A percentile compares a stretch with the other conserved stretches of the same genome.
These are phyloP conservation scores for Amanita jacksonii DNA, from an alignment of 768 basidiomycete species.

Conservation along the genomic window DNA sequence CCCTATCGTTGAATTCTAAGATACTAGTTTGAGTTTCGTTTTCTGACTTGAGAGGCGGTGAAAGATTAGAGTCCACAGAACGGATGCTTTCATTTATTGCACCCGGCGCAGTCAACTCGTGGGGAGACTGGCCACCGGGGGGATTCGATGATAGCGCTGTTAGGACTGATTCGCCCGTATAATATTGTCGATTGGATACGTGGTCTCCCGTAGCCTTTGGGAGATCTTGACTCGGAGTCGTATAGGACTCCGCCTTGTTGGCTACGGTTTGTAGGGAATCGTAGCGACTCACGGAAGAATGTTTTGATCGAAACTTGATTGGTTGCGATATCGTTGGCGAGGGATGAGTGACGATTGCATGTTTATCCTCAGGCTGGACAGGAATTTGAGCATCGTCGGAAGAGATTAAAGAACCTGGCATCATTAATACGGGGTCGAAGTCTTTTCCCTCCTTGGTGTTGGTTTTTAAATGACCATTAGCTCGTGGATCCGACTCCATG, in stretches of 20 bases:
- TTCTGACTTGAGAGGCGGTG: not conserved
- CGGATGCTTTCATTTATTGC: not conserved
- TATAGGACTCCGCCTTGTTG: not conserved
- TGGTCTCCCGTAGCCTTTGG: too few species aligned
- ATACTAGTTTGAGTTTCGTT: not conserved
- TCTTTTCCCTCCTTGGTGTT: not conserved
- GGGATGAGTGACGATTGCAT: not conserved
- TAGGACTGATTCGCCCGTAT: not conserved
- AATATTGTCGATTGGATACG: too few species aligned
- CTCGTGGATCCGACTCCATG: not conserved
- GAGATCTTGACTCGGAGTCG: too few species aligned
- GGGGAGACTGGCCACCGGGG: too few species aligned
- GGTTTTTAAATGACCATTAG: too few species aligned
- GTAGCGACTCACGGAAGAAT: not conserved
- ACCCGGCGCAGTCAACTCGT: too few species aligned
- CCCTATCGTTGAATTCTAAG: not conserved
- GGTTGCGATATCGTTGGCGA: not conserved
- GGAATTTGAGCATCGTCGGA: not conserved
- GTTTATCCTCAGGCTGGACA: not conserved
- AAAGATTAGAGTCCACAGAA: not conserved
- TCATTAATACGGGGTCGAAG: not conserved
- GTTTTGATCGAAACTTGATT: not conserved
- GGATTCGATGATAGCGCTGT: too few species aligned
- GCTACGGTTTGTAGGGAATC: not conserved
- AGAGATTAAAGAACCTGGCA: slow-evolving; percentile 3